Base-by-base conservation (phyloP, 345 rosid species). In the Passiflora organensis region DNA sequence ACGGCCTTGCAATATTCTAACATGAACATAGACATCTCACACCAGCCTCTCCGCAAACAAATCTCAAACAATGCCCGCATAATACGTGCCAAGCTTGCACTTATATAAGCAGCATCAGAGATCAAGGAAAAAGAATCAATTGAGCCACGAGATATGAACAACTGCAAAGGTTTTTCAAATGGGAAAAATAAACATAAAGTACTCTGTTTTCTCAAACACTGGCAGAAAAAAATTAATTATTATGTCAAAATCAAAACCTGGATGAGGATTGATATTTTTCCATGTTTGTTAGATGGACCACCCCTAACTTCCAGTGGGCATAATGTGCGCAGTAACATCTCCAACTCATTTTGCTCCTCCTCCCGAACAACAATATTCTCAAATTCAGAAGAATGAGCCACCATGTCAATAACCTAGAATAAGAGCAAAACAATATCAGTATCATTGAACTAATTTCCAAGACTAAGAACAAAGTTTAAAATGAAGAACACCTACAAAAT, bases 41-140 rank as follows among this genome's bases (percentile, higher is more conserved):
- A 79, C 98, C 96, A 85, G 64, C 93, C 96, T 79, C 72, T 79
- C 38, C 88, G 82, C 77, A 91, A 76, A 69, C 96, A 91, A 73
- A 81, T 91, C 67, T 91, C 98, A 76, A 88, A 91, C 53, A 91
- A 66, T 59, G 96, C 98, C 51, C 93, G 86, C 90, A 91, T 82
- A 42, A 91, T 91, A 53, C 98, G 96, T 57, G 95, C 96, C 85
- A 91, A 74, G 75, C 98, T 91, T 60, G 98, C 98, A 78, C 96
- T 91, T 57, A 91, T 91, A 62, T 85, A 91, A 45, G 96, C 81
- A 61, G 96, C 98, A 79, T 91, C 96, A 56, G 96, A 91, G 65
- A 91, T 78, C 59, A 91, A 71, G 38, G 98, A 91, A 66, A 91
- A 91, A 38, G 86, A n/a, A 78, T 91, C 96, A 28, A 91, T 85